Conservation (phyloP, 1,284 basidiomycete genomes). For the Neonothopanus nambi region DNA sequence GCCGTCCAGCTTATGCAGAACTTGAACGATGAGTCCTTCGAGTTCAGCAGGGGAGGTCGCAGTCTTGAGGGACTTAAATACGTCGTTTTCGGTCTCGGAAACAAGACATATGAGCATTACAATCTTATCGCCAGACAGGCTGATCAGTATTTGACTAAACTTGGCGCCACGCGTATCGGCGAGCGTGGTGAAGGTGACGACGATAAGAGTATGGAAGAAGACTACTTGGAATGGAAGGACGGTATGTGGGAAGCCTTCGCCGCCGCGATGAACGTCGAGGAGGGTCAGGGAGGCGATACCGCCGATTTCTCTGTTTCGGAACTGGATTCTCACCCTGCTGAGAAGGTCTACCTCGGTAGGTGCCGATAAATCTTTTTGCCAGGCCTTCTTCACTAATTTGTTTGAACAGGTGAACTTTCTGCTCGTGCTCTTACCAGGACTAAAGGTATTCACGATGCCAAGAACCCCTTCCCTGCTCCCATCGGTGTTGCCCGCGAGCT, state of each 20-base stretch:
- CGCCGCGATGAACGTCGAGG: conserved; percentile 82
- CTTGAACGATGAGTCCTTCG: conserved; percentile 82
- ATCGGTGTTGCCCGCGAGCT: conserved; percentile 81
- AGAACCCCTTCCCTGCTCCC: conserved; percentile 94
- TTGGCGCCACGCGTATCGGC: conserved; percentile 88
- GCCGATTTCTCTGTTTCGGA: conserved; percentile 93
- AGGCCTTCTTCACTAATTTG: too few relatives aligned
- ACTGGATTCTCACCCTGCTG: conserved; percentile 66
- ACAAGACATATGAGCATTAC: conserved; percentile 96
- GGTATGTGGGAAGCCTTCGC: conserved; percentile 92
- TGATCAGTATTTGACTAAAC: conserved; percentile 72
- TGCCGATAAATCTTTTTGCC: conserved; percentile 13
- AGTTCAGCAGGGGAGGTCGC: conserved; percentile 81
- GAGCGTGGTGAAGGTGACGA: conserved; percentile 96
- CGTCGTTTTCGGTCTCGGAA: conserved; percentile 93
- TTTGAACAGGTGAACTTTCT: conserved; percentile 78
- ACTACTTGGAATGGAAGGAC: conserved; percentile 99
- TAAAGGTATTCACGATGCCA: conserved; percentile 93
- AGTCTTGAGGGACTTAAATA: conserved; percentile 89
- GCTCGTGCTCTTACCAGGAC: conserved; percentile 88
- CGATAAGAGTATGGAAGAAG: conserved; percentile 99
- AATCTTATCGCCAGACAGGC: conserved; percentile 86
- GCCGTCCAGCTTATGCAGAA: conserved; percentile 95
- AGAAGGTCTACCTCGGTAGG: conserved; percentile 90
- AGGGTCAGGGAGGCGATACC: conserved; percentile 94